A percentile compares a stretch with the other conserved stretches of the same genome.
Conservation (phyloP, 345 rosid species). For the Hibiscus tridactylites region DNA sequence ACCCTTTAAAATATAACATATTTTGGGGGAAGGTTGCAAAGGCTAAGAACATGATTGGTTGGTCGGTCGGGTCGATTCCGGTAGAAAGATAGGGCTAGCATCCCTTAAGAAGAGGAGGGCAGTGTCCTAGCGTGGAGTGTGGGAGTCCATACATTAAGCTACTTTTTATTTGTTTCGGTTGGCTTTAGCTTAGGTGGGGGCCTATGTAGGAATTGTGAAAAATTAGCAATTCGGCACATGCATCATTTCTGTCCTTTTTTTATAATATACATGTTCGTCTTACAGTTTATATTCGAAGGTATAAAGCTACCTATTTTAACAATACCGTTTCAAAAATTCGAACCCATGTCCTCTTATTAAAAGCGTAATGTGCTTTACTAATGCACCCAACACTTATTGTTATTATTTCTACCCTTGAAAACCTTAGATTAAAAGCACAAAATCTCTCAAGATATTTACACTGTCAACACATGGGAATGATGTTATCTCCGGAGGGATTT, state of each 20-base stretch:
- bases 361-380: accelerated
- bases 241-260: not conserved
- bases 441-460: slow-evolving; percentile 15
- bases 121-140: slow-evolving; percentile 27
- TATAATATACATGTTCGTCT: too few species aligned
- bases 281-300: too few species aligned
- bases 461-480: too few species aligned
- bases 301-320: too few species aligned
- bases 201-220: not conserved
- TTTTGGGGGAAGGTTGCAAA: too few species aligned
- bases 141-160: slow-evolving; percentile 15
- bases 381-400: not conserved
- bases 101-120: slow-evolving; percentile 19
- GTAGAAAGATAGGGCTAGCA: not conserved
- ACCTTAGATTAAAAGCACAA: slow-evolving; percentile 7
- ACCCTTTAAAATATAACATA: too few species aligned
- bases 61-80: not conserved
- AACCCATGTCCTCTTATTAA: too few species aligned
- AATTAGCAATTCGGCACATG: not conserved
- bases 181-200: not conserved
- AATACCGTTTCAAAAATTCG: too few species aligned
- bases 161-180: not conserved
- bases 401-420: slow-evolving; percentile 11
- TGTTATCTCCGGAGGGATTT: too few species aligned
- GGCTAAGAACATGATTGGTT: not conserved